phyloP scores from a whole-genome alignment of 192 early-diverging fungal species.

The Phycomyces blakesleeanus region DNA sequence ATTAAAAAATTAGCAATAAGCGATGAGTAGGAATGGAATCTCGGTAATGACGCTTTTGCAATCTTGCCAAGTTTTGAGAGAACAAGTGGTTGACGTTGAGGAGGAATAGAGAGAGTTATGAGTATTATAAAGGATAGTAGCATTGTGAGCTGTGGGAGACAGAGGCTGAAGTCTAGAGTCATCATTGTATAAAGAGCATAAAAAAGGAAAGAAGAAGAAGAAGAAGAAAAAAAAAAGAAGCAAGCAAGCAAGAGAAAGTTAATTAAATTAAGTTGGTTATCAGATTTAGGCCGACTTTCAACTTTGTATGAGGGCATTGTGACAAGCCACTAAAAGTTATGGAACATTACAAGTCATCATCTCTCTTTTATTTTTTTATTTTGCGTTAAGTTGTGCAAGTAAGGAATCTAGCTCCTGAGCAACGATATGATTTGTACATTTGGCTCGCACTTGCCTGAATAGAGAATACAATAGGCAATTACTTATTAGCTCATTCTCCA shows the following conservation, averaged over 20 bases:
- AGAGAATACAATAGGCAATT: too few species aligned
- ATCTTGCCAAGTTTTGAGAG: not conserved
- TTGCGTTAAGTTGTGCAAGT: constrained; percentile 35
- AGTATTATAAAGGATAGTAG: not conserved
- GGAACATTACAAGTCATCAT: not conserved
- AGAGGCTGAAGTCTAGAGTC: not conserved
- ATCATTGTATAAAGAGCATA: not conserved
- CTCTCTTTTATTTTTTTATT: constrained; percentile 10
- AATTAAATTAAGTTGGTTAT: not conserved
- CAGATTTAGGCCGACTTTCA: not conserved
- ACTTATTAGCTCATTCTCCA: not conserved
- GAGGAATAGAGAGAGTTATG: not conserved
- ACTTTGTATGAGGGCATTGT: not conserved
- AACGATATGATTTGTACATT: constrained; percentile 42
- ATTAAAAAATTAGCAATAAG: not conserved
- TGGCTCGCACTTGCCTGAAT: constrained; percentile 37
- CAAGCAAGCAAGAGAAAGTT: not conserved
- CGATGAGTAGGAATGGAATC: not conserved
- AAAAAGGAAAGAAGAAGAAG: not conserved
- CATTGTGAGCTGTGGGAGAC: not conserved
- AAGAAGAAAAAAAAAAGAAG: not conserved
- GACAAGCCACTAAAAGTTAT: constrained; percentile 1
- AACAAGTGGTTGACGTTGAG: not conserved
- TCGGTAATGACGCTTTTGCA: not conserved
- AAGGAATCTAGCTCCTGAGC: constrained; percentile 44